phyloP scores from a whole-genome alignment of 441 rosid species.

The Gossypium laxum region DNA sequence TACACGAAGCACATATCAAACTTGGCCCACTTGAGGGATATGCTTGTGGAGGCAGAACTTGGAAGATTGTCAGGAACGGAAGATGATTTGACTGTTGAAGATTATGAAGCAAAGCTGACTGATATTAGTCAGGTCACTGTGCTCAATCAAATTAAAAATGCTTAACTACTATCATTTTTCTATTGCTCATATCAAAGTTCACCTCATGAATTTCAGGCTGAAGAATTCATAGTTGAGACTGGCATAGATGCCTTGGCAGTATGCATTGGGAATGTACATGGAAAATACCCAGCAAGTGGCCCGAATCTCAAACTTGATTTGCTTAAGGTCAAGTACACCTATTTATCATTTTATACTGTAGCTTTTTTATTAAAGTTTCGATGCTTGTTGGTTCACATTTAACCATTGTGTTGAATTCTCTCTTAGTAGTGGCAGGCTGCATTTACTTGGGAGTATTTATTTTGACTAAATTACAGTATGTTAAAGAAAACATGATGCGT shows the following conservation, averaged over 20 bases:
- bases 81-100: slow-evolving; percentile 87
- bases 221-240: slow-evolving; percentile 67
- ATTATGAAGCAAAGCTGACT: slow-evolving; percentile 82
- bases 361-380: slow-evolving; percentile 1
- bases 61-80: slow-evolving; percentile 92
- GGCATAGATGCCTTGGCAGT: slow-evolving; percentile 90
- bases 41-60: slow-evolving; percentile 89
- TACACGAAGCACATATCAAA: slow-evolving; percentile 55
- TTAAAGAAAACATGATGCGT: background rate
- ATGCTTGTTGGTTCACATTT: background rate
- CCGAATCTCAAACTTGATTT: slow-evolving; percentile 80
- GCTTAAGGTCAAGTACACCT: slow-evolving; percentile 48
- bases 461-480: background rate
- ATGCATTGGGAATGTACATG: slow-evolving; percentile 93
- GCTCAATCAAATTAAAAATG: slow-evolving; percentile 5
- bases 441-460: slow-evolving; percentile 6
- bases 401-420: slow-evolving; percentile 3
- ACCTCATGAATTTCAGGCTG: slow-evolving; percentile 50
- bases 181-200: slow-evolving; percentile 13
- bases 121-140: slow-evolving; percentile 57
- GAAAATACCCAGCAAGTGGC: slow-evolving; percentile 82
- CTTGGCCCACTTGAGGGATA: slow-evolving; percentile 56
- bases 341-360: background rate
- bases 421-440: background rate
- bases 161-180: slow-evolving; percentile 4